Base-by-base conservation (phyloP, 495 filamentous ascomycete genomes). In the Clohesyomyces aquaticus region DNA sequence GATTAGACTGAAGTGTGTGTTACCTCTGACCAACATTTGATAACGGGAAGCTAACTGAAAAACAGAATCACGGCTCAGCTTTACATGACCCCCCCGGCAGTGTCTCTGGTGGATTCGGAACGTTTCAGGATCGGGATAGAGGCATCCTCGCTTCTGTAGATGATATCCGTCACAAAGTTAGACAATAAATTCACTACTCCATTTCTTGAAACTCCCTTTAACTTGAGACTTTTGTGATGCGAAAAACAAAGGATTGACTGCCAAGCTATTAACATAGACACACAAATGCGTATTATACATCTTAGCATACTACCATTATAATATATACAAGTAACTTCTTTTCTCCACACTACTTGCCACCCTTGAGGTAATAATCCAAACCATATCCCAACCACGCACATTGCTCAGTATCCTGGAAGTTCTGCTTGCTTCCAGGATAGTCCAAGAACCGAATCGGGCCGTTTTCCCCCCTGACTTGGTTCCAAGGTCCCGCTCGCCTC, bases 381-480 rank as follows among this genome's bases (percentile, higher is more conserved):
- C 69, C 64, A 61, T 76, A 74, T 38, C 71, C 72, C 61, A 78
- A 62, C 48, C 73, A 77, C 42, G 63, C 69, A 63, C 76, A 78
- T 68, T 78, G 76, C 50, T 65, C 54, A 29, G 70, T 55, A 60
- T 77, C 74, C 65, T 74, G 55, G 58, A 78, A 78, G 14, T 55
- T 26, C 4, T 50, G 63, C 38, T 46, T 45, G 12, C 22, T 45
- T 22, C 67, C 63, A 6, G 74, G 75, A 47, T 62, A 78, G 63
- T 77, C 73, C 18, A 78, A 55, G 9, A 73, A 51, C 32, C 73
- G 67, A 38, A 78, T 76, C 23, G 71, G 71, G 0, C 76, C 75
- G 12, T 71, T 54, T 55, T 47, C 38, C 51, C 45, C 59, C 6
- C 21, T 28, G 18, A 75, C 60, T 22, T 46, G 25, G 1, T 60